These are phyloP conservation scores for Alternaria sp. DNA, from an alignment of 2,329 filamentous ascomycete genomes.

Conservation along the genomic window DNA sequence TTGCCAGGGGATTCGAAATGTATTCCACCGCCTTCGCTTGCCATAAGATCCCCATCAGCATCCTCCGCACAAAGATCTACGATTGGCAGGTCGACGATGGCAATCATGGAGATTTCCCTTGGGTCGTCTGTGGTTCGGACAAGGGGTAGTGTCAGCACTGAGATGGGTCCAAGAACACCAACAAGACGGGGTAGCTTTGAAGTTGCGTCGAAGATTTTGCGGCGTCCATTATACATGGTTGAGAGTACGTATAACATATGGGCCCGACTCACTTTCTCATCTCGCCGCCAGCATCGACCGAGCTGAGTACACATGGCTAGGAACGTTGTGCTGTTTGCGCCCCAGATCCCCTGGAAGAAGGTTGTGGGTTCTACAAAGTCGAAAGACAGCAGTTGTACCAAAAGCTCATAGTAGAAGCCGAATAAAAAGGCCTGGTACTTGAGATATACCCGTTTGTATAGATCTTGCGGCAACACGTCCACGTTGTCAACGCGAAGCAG, in stretches of 20 bases:
- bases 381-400: background rate
- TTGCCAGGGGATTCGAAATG: background rate
- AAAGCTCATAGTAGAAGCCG: background rate
- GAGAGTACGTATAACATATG: background rate
- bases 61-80: background rate
- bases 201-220: background rate
- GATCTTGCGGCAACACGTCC: fast-evolving
- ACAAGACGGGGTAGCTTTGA: background rate
- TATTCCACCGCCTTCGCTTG: background rate
- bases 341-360: background rate
- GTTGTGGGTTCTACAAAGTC: fast-evolving
- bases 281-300: background rate
- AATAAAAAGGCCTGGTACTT: background rate
- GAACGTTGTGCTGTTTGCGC: background rate
- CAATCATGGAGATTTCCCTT: background rate
- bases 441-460: background rate
- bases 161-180: background rate
- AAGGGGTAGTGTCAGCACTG: background rate
- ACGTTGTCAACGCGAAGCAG: background rate
- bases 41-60: background rate
- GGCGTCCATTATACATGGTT: background rate
- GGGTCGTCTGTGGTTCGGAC: background rate
- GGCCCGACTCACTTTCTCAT: background rate
- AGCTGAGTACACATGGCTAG: background rate
- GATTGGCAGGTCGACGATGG: background rate